Evolutionary conservation across 2,329 filamentous ascomycete genomes (phyloP), one percentile per base, ranked within the genome.

Genomic region (Clonostachys solani): DNA sequence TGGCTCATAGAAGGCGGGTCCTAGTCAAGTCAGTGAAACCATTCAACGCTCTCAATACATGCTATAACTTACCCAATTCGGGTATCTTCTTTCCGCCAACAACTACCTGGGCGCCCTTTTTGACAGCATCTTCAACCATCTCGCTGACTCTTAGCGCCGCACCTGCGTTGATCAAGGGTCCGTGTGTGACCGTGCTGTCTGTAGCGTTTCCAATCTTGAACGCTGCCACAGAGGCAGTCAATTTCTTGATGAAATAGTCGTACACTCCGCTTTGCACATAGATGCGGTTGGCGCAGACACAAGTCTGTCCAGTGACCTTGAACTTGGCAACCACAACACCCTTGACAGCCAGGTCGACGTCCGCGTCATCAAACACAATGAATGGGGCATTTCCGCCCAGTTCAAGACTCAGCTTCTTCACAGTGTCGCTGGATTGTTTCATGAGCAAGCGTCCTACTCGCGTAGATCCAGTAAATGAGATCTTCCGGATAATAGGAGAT

Each of bases 281-380:
- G 51, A 92, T 78, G 16, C 87, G 75, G 68, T 92, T 92, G 7
- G 86, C 86, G 59, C 86, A 89, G 13, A 96, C 90, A 63, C 92
- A 96, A 0, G 91, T 96, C 73, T 96, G 92, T 34, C 92, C 92
- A 0, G 87, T 92, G 23, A 83, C 87, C 48, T 91, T 86, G 80
- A 95, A 96, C 67, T 96, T 96, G 59, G 81, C 88, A 17, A 83
- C 71, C 68, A 65, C 12, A 80, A 80, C 44, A 83, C 75, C 56
- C 40, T 13, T 78, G 80, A 89, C 83, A 3, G 86, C 86, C 13
- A 68, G 65, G 40, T 88, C 84, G 15, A 89, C 68, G 59, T 89
- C 83, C 15, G 85, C 80, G 57, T 89, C 86, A 55, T 89, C 84
- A 57, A 89, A 89, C 40, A 89, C 84, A 52, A 89, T 89, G 64